A percentile compares a stretch with the other conserved stretches of the same genome.
Conservation (phyloP, 441 rosid species). For the Codiaeum variegatum region DNA sequence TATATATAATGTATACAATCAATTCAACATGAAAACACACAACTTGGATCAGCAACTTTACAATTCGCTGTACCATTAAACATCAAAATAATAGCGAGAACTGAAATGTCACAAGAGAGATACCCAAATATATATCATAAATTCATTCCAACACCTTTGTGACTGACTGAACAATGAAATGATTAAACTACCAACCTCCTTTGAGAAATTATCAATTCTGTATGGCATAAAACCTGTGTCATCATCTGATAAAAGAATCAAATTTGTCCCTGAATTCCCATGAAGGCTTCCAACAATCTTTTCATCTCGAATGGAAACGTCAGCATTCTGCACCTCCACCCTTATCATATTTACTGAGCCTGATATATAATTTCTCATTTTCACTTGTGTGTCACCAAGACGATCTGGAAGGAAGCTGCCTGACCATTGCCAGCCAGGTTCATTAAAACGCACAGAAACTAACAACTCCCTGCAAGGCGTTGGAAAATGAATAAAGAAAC, state of each 20-base stretch:
- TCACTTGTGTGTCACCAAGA: conserved; percentile 93
- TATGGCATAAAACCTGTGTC: conserved; percentile 94
- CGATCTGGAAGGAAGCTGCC: conserved; percentile 96
- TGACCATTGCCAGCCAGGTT: conserved; percentile 99
- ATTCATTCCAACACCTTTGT: neutral
- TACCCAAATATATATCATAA: neutral
- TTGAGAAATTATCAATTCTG: conserved; percentile 96
- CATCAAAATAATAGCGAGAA: neutral
- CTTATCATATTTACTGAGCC: conserved; percentile 74
- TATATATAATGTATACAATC: too few relatives aligned
- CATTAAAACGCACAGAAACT: conserved; percentile 78
- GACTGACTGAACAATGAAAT: neutral
- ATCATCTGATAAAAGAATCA: conserved; percentile 89
- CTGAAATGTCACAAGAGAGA: neutral
- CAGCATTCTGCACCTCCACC: conserved; percentile 94
- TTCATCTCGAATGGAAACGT: conserved; percentile 72
- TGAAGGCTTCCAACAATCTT: conserved; percentile 67
- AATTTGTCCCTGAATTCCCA: conserved; percentile 84
- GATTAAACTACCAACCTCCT: conserved; percentile 65
- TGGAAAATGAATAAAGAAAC: conserved; percentile 13
- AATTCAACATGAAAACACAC: too few relatives aligned
- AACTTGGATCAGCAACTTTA: neutral
- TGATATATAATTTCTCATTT: conserved; percentile 76
- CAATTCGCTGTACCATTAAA: neutral
- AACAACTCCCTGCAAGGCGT: conserved; percentile 68